Percentiles rank a stretch among this genome's conserved stretches.
phyloP scores from a whole-genome alignment of 306 rosid species.

The Vigna trinervia region DNA sequence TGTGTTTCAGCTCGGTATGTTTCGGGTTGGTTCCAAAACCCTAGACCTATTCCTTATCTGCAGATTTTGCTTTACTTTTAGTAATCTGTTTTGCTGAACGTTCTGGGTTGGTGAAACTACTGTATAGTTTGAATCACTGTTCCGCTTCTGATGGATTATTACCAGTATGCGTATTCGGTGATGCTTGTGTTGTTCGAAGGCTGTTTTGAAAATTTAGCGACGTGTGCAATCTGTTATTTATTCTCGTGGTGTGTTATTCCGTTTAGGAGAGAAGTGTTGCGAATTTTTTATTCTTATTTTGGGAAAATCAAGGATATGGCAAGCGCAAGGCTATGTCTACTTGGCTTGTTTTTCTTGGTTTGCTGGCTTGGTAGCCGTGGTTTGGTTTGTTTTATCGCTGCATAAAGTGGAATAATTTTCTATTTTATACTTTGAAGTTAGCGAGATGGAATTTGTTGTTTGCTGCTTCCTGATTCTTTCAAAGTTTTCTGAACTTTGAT shows the following conservation, averaged over 20 bases:
- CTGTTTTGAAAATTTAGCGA: conserved; percentile 34
- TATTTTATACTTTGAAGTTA: neutral
- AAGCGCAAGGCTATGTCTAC: conserved; percentile 24
- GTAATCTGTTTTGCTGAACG: neutral
- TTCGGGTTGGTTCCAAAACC: conserved; percentile 43
- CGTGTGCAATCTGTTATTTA: neutral
- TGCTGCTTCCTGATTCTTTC: conserved; percentile 7
- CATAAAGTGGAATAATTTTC: conserved; percentile 23
- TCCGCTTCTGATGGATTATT: conserved; percentile 16
- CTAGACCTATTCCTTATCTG: conserved; percentile 39
- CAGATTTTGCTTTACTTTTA: neutral
- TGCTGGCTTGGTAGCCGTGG: conserved; percentile 30
- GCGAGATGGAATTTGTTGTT: conserved; percentile 33
- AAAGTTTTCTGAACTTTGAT: conserved; percentile 23
- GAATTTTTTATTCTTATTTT: conserved; percentile 4
- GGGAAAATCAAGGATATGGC: conserved; percentile 7
- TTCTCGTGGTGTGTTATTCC: conserved; percentile 9
- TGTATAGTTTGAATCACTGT: conserved; percentile 37
- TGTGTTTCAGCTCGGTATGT: conserved; percentile 52
- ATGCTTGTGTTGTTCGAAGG: conserved; percentile 16
- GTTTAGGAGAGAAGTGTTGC: conserved; percentile 26
- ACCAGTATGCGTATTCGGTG: conserved; percentile 6
- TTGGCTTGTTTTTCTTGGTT: conserved; percentile 29
- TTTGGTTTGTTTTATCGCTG: conserved; percentile 11
- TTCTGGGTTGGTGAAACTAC: conserved; percentile 25